Evolutionary conservation across 1,139 yeast genomes (phyloP), one percentile per base, ranked within the genome.

Genomic region (Protomyces gravidus): DNA sequence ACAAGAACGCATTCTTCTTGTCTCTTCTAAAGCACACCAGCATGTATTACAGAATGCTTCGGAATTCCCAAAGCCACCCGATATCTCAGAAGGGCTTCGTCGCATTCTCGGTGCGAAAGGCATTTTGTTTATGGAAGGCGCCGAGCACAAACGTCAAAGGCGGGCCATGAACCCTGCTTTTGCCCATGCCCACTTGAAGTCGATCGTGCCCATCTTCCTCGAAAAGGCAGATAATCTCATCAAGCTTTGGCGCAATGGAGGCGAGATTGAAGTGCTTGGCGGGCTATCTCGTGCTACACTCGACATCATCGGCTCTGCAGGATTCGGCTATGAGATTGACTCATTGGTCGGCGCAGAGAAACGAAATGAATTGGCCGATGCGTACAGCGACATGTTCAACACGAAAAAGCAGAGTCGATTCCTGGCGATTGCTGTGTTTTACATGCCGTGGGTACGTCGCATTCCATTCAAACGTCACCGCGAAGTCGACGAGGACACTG

Each of bases 71-170:
- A 63, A 63, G 55, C 51, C 65, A 5, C 19, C 21, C 1, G 21
- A 25, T 13, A 48, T 62, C 17, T 50, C 56, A 6, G 32, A 42
- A 30, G 33, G 23, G 17, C 45, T 63, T 19, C 57, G 42, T 5
- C 13, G 39, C 30, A 39, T 63, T 26, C 13, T 63, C 17, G 65
- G 65, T 5, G 63, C 59, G 9, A 64, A 58, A 49, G 60, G 67
- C 50, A 26, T 63, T 36, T 50, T 62, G 23, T 61, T 61, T 32
- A 53, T 61, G 3, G 66, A 64, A 47, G 66, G 66, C 26, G 60
- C 62, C 13, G 59, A 40, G 27, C 66, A 64, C 42, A 49, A 48
- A 19, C 23, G 45, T 7, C 65, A 62, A 49, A 50, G 64, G n/a
- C 62, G 53, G 45, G 57, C 55, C 26, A 53, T 64, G 32, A 39